phyloP scores from a whole-genome alignment of 805 yeast species.

The Barnettozyma sp. region DNA sequence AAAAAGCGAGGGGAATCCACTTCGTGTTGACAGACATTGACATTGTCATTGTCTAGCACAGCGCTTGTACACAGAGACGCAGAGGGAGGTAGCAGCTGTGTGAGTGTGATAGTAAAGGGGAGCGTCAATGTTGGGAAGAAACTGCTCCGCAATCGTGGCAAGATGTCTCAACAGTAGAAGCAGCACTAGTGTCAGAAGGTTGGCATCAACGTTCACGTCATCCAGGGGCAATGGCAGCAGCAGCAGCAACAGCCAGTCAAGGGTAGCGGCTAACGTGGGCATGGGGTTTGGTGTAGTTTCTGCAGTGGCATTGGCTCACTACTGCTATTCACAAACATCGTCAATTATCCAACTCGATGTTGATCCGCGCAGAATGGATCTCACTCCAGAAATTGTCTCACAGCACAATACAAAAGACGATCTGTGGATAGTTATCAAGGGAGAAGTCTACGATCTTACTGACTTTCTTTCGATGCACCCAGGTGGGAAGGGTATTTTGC shows the following conservation, averaged over 20 bases:
- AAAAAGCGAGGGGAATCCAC: too few relatives aligned
- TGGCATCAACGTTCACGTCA: conserved; percentile 50
- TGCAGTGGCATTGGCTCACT: too few relatives aligned
- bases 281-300: too few relatives aligned
- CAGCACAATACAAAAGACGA: conserved; percentile 38
- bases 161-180: background rate
- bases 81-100: too few relatives aligned
- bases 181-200: conserved; percentile 1
- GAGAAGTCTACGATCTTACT: conserved; percentile 72
- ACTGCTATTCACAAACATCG: too few relatives aligned
- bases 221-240: conserved; percentile 52
- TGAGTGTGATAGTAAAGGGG: background rate
- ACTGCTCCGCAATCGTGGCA: background rate
- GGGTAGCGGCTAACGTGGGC: too few relatives aligned
- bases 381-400: conserved; percentile 24
- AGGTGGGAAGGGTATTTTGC: conserved; percentile 65
- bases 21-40: too few relatives aligned
- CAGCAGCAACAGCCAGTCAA: too few relatives aligned
- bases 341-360: conserved; percentile 3
- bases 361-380: conserved; percentile 7
- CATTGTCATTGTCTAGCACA: too few relatives aligned
- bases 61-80: too few relatives aligned
- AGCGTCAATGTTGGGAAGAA: background rate
- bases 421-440: conserved; percentile 83
- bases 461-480: conserved; percentile 75